phyloP scores from a whole-genome alignment of 164 flowering plant genomes.

The Macadamia integrifolia region DNA sequence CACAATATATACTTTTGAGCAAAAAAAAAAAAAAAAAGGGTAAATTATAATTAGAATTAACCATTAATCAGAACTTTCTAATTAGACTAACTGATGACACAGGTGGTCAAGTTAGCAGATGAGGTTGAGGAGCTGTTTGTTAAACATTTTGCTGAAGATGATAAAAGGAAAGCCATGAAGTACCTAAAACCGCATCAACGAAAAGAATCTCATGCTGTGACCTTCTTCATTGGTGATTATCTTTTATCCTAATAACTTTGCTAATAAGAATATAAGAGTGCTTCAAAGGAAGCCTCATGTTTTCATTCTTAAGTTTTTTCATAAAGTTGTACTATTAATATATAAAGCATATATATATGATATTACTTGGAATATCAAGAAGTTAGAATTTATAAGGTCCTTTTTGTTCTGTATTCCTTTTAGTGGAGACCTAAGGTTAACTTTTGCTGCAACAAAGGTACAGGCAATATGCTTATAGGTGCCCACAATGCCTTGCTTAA shows the following conservation, averaged over 20 bases:
- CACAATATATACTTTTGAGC: background rate
- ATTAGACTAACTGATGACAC: constrained; percentile 23
- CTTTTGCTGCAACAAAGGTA: background rate
- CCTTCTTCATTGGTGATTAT: constrained; percentile 81
- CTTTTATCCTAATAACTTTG: background rate
- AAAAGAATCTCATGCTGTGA: constrained; percentile 79
- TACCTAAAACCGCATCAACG: constrained; percentile 77
- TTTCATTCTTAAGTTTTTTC: background rate
- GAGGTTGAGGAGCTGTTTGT: constrained; percentile 83
- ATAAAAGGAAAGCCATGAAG: constrained; percentile 73
- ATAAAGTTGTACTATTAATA: no score
- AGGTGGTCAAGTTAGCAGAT: constrained; percentile 73
- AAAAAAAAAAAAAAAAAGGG: background rate
- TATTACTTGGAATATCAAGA: no score
- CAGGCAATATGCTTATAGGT: background rate
- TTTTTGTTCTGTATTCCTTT: constrained; percentile 3
- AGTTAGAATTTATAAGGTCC: background rate
- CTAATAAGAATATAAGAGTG: background rate
- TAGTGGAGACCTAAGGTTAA: background rate
- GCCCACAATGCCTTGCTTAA: no score
- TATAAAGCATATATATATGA: no score
- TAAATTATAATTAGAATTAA: background rate
- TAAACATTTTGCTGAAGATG: constrained; percentile 69
- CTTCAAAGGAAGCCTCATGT: background rate
- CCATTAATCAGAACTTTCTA: constrained; percentile 7